Percentiles rank a stretch among this genome's conserved stretches.
phyloP scores from a whole-genome alignment of 768 basidiomycete species.

The Sistotremastrum suecicum region DNA sequence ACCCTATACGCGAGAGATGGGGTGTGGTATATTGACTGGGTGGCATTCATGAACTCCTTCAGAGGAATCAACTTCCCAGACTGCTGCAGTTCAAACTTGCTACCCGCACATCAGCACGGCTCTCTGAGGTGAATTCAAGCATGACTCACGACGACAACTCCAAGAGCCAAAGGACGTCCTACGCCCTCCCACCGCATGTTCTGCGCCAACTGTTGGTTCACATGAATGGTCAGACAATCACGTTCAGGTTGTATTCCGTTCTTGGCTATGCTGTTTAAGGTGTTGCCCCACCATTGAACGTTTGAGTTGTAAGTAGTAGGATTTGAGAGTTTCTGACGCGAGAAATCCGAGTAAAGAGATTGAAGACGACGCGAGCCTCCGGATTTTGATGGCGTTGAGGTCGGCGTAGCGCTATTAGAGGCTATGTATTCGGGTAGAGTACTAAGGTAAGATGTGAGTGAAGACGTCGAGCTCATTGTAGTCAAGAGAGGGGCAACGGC shows the following conservation, averaged over 20 bases:
- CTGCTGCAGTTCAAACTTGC: conserved; percentile 49
- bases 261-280: conserved; percentile 45
- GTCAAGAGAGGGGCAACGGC: too few relatives aligned
- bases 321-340: conserved; percentile 72
- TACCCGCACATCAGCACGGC: neutral
- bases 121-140: neutral
- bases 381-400: too few relatives aligned
- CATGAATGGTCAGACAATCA: conserved; percentile 50
- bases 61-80: conserved; percentile 31
- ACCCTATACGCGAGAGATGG: conserved; percentile 58
- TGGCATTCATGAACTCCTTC: conserved; percentile 38
- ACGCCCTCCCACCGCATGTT: conserved; percentile 48
- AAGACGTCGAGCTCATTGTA: too few relatives aligned
- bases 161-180: conserved; percentile 63
- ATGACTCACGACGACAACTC: conserved; percentile 56
- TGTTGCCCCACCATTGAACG: conserved; percentile 76
- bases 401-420: too few relatives aligned
- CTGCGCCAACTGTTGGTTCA: conserved; percentile 39
- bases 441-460: too few relatives aligned
- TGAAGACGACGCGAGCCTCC: conserved; percentile 32
- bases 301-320: conserved; percentile 70
- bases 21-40: conserved; percentile 50
- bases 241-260: conserved; percentile 35
- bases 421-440: too few relatives aligned
- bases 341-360: conserved; percentile 80